phyloP scores from a whole-genome alignment of 2,329 filamentous ascomycete genomes.

The Xylaria sp. region DNA sequence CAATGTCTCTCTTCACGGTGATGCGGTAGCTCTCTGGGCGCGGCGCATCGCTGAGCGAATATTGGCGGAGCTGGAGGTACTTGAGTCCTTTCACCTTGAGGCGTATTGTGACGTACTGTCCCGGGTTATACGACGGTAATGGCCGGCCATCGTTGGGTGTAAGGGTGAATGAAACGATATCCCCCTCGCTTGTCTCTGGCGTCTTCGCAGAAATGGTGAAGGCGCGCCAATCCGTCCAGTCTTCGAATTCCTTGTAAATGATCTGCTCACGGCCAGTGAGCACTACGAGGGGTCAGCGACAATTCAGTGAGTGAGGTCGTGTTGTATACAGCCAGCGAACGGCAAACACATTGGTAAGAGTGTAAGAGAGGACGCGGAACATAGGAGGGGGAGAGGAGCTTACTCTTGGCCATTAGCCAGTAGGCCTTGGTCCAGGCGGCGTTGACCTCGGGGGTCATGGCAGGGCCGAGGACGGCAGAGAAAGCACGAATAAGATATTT shows the following conservation, averaged over 20 bases:
- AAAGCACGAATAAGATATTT: slow-evolving; percentile 72
- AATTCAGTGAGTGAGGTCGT: neutral
- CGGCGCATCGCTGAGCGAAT: slow-evolving; percentile 72
- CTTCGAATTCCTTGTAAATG: slow-evolving; percentile 65
- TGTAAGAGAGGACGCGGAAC: no score
- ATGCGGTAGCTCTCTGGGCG: slow-evolving; percentile 69
- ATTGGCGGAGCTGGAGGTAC: slow-evolving; percentile 71
- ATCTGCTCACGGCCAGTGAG: slow-evolving; percentile 70
- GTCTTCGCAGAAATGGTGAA: slow-evolving; percentile 71
- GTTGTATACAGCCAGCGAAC: neutral
- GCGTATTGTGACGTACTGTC: slow-evolving; percentile 74
- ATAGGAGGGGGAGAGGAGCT: neutral
- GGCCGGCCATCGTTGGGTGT: slow-evolving; percentile 64
- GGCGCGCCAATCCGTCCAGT: slow-evolving; percentile 70
- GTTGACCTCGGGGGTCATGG: slow-evolving; percentile 67
- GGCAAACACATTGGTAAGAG: neutral
- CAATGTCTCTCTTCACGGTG: slow-evolving; percentile 71
- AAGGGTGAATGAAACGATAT: slow-evolving; percentile 75
- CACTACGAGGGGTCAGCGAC: slow-evolving; percentile 43
- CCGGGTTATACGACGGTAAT: slow-evolving; percentile 70
- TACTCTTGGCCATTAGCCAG: slow-evolving; percentile 69
- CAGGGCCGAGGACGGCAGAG: slow-evolving; percentile 67
- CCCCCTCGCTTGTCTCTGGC: slow-evolving; percentile 61
- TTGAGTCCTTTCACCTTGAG: slow-evolving; percentile 61
- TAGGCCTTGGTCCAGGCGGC: slow-evolving; percentile 76